Conservation (phyloP, 768 basidiomycete species). For the Naganishia vishniacii region DNA sequence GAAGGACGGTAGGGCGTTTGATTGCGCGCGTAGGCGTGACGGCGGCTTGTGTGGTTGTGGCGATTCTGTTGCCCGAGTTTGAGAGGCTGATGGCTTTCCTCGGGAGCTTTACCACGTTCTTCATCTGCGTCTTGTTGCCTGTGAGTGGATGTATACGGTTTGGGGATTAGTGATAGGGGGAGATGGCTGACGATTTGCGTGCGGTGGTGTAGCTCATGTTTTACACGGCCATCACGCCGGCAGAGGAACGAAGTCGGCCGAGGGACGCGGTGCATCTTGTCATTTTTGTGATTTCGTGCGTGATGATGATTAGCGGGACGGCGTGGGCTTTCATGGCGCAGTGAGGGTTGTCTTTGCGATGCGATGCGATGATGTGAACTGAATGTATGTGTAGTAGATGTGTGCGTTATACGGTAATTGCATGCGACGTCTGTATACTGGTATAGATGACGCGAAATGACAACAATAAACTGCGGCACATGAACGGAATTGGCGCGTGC, state of each 20-base stretch:
- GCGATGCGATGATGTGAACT: not conserved
- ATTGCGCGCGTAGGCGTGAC: slow-evolving; percentile 61
- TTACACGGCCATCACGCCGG: slow-evolving; percentile 36
- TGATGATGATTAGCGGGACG: slow-evolving; percentile 77
- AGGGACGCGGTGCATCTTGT: slow-evolving; percentile 53
- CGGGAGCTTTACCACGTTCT: slow-evolving; percentile 76
- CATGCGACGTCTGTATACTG: no score
- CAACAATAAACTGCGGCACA: no score
- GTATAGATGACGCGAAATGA: no score
- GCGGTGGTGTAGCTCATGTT: slow-evolving; percentile 37
- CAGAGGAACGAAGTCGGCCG: slow-evolving; percentile 12
- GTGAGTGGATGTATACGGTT: slow-evolving; percentile 51
- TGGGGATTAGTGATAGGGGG: not conserved
- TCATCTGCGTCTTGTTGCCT: slow-evolving; percentile 71
- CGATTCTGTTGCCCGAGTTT: slow-evolving; percentile 74
- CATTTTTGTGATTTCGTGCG: slow-evolving; percentile 55
- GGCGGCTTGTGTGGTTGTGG: slow-evolving; percentile 60
- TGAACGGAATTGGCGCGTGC: no score
- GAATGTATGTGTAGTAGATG: no score
- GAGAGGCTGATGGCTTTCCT: slow-evolving; percentile 73
- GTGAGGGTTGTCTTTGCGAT: not conserved
- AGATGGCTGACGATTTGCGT: not conserved
- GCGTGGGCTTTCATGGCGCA: slow-evolving; percentile 56
- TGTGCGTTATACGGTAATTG: no score
- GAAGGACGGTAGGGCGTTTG: slow-evolving; percentile 38